These are phyloP conservation scores for Penicillium coffeae DNA, from an alignment of 495 filamentous ascomycete genomes.

Conservation along the genomic window DNA sequence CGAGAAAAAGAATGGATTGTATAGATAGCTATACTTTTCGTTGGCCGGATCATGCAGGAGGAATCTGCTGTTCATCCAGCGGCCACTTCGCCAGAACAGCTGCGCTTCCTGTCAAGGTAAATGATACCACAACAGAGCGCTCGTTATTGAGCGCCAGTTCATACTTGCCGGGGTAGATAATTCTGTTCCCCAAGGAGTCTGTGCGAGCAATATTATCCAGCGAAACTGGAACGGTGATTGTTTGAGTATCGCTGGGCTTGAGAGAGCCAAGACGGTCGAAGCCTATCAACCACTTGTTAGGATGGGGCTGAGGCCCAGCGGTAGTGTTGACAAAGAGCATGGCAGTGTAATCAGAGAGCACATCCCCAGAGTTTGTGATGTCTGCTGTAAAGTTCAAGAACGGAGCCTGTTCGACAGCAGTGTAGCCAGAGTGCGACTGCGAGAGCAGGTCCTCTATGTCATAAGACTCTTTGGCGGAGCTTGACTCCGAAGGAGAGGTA, in stretches of 20 bases:
- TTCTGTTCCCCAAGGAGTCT: constrained; percentile 54
- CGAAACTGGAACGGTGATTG: constrained; percentile 45
- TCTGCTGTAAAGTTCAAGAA: constrained; percentile 42
- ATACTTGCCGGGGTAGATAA: constrained; percentile 66
- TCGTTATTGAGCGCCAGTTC: constrained; percentile 53
- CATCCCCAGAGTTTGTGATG: constrained; percentile 51
- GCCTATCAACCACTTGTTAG: constrained; percentile 60
- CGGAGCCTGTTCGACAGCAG: constrained; percentile 32
- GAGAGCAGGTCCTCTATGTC: constrained; percentile 29
- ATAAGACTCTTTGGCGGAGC: constrained; percentile 7
- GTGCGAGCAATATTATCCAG: constrained; percentile 56
- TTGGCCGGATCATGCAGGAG: constrained; percentile 15
- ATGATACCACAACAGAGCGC: constrained; percentile 21
- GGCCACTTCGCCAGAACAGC: constrained; percentile 33
- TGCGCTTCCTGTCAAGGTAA: constrained; percentile 31
- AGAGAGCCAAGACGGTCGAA: constrained; percentile 53
- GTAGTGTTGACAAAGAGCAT: constrained; percentile 53
- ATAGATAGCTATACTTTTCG: too few species aligned
- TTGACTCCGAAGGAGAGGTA: constrained; percentile 20
- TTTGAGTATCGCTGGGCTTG: constrained; percentile 30
- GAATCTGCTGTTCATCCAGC: constrained; percentile 25
- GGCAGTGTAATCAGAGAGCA: constrained; percentile 55
- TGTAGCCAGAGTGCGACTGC: constrained; percentile 20
- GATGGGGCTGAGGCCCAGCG: constrained; percentile 56
- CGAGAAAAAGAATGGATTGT: too few species aligned